Percentiles rank a stretch among this genome's conserved stretches.
phyloP scores from a whole-genome alignment of 2,329 filamentous ascomycete genomes.

The Tolypocladium inflatum region DNA sequence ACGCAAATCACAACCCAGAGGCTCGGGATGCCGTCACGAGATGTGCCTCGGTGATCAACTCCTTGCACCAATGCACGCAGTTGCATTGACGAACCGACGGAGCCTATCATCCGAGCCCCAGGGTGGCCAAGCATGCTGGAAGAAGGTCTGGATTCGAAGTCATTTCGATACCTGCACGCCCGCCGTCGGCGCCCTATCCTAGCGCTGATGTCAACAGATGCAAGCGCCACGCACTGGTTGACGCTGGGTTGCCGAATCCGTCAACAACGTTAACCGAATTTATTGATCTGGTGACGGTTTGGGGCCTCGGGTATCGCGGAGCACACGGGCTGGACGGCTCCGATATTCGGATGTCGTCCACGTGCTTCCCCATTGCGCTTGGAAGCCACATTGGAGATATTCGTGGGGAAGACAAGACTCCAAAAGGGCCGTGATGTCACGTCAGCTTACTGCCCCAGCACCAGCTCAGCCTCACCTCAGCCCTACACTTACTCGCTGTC shows the following conservation, averaged over 20 bases:
- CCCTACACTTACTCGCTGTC: neutral
- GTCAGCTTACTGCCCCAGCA: neutral
- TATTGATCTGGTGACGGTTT: neutral
- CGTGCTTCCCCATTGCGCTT: neutral
- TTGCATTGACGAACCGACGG: neutral
- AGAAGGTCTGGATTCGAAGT: neutral
- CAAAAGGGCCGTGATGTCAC: neutral
- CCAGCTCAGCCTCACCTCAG: neutral
- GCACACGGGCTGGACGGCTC: neutral
- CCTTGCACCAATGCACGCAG: neutral
- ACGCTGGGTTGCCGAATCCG: neutral
- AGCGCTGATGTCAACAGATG: neutral
- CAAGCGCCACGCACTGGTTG: neutral
- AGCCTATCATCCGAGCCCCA: neutral
- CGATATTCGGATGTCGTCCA: neutral
- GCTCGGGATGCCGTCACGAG: neutral
- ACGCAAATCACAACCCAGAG: neutral
- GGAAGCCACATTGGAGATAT: neutral
- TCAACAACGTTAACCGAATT: no score
- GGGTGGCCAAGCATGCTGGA: neutral
- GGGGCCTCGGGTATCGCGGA: neutral
- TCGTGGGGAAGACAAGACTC: neutral
- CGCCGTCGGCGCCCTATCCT: neutral
- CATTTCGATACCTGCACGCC: neutral
- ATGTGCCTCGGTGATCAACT: neutral